Percentiles rank a stretch among this genome's conserved stretches.
phyloP scores from a whole-genome alignment of 257 asterid species.

The Solanum clarkiae region DNA sequence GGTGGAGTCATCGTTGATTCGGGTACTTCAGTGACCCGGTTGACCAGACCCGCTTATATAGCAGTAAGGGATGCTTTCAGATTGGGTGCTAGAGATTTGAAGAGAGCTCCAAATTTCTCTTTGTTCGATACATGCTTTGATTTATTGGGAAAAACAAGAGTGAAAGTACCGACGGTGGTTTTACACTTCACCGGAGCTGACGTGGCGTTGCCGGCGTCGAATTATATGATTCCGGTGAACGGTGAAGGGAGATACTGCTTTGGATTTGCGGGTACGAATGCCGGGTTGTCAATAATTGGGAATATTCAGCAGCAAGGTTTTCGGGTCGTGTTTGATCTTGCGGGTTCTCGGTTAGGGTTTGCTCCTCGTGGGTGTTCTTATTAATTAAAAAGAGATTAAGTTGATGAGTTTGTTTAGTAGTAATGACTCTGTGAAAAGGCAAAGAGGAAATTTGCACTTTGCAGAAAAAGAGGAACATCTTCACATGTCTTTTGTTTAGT shows the following conservation, averaged over 20 bases:
- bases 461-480: neutral
- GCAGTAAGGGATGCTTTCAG: slow-evolving; percentile 5
- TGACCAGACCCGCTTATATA: neutral
- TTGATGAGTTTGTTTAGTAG: neutral
- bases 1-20: slow-evolving; percentile 2
- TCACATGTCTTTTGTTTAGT: neutral
- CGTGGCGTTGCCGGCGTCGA: slow-evolving; percentile 2
- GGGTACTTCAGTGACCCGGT: slow-evolving; percentile 1
- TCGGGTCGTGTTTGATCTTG: slow-evolving; percentile 56
- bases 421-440: neutral
- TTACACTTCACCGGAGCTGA: neutral
- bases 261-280: neutral
- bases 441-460: neutral
- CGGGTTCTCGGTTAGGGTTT: slow-evolving; percentile 46
- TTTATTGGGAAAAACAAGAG: neutral
- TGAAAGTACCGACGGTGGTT: slow-evolving; percentile 2
- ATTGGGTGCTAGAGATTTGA: slow-evolving; percentile 37
- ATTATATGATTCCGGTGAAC: slow-evolving; percentile 3
- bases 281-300: slow-evolving; percentile 37
- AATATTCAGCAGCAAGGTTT: slow-evolving; percentile 64
- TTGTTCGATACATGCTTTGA: slow-evolving; percentile 1
- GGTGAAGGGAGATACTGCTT: neutral
- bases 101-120: neutral
- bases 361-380: slow-evolving; percentile 23
- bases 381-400: neutral